Conservation (phyloP, 1,284 basidiomycete species). For the Apiotrichum akiyoshidainum region DNA sequence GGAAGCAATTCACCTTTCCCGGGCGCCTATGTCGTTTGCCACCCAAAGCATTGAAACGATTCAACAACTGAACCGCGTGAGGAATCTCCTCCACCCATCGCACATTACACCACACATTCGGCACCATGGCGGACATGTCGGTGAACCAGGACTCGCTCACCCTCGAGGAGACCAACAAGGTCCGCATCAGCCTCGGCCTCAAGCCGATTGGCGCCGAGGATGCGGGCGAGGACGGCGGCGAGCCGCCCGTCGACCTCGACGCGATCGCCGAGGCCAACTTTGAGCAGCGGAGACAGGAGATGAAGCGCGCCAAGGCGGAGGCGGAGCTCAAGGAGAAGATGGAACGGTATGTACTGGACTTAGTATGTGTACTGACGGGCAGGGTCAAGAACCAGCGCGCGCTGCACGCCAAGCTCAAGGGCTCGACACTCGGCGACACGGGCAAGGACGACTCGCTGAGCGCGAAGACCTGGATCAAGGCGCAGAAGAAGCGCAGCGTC, state of each 20-base stretch:
- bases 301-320: slow-evolving; percentile 68
- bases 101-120: neutral
- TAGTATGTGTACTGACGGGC: neutral
- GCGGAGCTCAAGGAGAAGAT: slow-evolving; percentile 74
- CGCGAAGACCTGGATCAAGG: slow-evolving; percentile 81
- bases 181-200: slow-evolving; percentile 89
- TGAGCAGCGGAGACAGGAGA: slow-evolving; percentile 64
- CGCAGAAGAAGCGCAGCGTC: slow-evolving; percentile 80
- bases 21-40: slow-evolving; percentile 14
- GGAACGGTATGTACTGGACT: slow-evolving; percentile 72
- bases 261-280: slow-evolving; percentile 75
- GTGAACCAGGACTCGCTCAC: slow-evolving; percentile 58
- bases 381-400: slow-evolving; percentile 53
- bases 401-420: slow-evolving; percentile 82
- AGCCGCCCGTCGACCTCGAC: slow-evolving; percentile 59
- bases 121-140: slow-evolving; percentile 51
- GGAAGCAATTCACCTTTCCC: no score
- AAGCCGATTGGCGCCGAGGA: slow-evolving; percentile 79
- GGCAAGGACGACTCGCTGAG: slow-evolving; percentile 60
- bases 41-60: slow-evolving; percentile 19
- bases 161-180: slow-evolving; percentile 98
- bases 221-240: slow-evolving; percentile 53
- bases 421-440: slow-evolving; percentile 80
- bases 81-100: neutral
- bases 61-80: neutral